phyloP scores from a whole-genome alignment of 75 land plant species.

The Cunninghamia lanceolata region DNA sequence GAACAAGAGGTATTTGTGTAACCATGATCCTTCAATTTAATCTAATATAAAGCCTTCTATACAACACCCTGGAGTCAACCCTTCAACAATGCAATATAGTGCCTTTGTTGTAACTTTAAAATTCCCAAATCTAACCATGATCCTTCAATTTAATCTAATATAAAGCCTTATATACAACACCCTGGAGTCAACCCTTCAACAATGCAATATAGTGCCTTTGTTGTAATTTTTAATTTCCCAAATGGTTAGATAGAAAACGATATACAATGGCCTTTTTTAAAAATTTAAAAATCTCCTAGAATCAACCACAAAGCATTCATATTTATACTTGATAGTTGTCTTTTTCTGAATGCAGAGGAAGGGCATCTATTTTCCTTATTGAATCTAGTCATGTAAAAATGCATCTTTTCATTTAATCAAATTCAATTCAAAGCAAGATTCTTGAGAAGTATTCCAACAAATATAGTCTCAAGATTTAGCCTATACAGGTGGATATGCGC shows the following conservation, averaged over 20 bases:
- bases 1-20: background rate
- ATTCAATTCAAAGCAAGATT: background rate
- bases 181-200: background rate
- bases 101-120: slow-evolving; percentile 1
- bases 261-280: background rate
- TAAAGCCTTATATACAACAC: slow-evolving; percentile 1
- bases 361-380: background rate
- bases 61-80: background rate
- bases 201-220: background rate
- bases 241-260: background rate
- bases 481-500: background rate
- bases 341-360: slow-evolving; percentile 1
- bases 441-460: background rate
- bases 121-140: slow-evolving; percentile 10
- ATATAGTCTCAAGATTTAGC: background rate
- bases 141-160: background rate
- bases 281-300: background rate
- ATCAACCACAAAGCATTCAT: background rate
- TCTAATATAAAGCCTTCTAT: background rate
- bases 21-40: slow-evolving; percentile 1
- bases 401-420: background rate
- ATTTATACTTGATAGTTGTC: background rate
- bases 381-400: background rate
- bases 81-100: background rate
- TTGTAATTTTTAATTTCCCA: slow-evolving; percentile 6